These are phyloP conservation scores for Xylariomycetidae sp. DNA, from an alignment of 2,329 filamentous ascomycete species.

Conservation along the genomic window DNA sequence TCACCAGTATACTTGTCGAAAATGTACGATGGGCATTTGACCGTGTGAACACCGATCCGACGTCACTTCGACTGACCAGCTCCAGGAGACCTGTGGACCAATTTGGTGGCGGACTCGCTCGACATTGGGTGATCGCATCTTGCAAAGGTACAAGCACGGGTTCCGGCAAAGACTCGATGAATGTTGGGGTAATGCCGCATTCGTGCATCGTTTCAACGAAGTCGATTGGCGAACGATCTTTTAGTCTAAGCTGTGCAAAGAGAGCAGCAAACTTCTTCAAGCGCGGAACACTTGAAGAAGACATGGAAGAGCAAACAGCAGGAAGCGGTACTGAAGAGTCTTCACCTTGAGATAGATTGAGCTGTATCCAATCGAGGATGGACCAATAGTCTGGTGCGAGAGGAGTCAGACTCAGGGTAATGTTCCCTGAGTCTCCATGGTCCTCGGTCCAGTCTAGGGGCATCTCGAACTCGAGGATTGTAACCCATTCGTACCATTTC, in stretches of 20 bases:
- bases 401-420: conserved; percentile 8
- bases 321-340: conserved; percentile 13
- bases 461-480: conserved; percentile 48
- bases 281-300: conserved; percentile 50
- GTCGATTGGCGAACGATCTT: conserved; percentile 47
- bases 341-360: conserved; percentile 32
- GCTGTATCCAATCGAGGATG: conserved; percentile 51
- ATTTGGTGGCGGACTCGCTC: conserved; percentile 71
- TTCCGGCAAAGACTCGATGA: conserved; percentile 82
- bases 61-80: conserved; percentile 76
- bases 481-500: conserved; percentile 55
- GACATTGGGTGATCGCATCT: conserved; percentile 80
- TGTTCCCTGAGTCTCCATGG: conserved; percentile 1
- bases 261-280: conserved; percentile 67
- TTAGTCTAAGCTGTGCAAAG: conserved; percentile 52
- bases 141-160: conserved; percentile 74
- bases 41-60: conserved; percentile 60
- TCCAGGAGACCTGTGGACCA: conserved; percentile 71
- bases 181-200: conserved; percentile 59
- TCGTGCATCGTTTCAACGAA: conserved; percentile 71
- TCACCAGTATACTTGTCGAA: too few relatives aligned
- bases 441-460: conserved; percentile 37
- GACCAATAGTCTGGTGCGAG: conserved; percentile 29
- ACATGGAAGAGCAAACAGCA: conserved; percentile 12
- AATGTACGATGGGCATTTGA: conserved; percentile 33